These are phyloP conservation scores for Skeletonema grethae DNA, from an alignment of 108 stramenopile genomes.

Conservation along the genomic window DNA sequence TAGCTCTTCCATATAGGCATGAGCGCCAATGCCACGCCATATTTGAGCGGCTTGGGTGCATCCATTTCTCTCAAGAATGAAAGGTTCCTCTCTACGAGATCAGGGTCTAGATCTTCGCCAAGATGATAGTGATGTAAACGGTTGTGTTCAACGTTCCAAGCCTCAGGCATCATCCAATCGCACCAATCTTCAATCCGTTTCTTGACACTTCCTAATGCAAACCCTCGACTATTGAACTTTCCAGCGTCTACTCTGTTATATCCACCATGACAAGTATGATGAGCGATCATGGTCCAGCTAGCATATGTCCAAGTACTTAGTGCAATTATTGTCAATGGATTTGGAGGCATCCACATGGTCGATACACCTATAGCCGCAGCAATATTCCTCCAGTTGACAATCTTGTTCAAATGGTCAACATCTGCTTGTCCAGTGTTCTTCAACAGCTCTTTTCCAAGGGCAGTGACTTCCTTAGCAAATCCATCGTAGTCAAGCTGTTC, in stretches of 20 bases:
- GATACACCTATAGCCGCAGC: slow-evolving; percentile 29
- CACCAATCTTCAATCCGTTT: slow-evolving; percentile 71
- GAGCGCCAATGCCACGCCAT: slow-evolving; percentile 36
- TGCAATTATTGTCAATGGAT: slow-evolving; percentile 60
- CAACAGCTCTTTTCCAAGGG: slow-evolving; percentile 51
- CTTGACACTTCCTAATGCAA: slow-evolving; percentile 61
- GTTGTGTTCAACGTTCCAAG: slow-evolving; percentile 82
- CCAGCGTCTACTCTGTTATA: slow-evolving; percentile 68
- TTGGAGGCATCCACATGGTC: slow-evolving; percentile 55
- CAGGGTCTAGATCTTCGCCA: slow-evolving; percentile 63
- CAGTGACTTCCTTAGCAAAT: slow-evolving; percentile 60
- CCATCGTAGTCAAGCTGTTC: slow-evolving; percentile 57
- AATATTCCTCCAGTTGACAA: slow-evolving; percentile 57
- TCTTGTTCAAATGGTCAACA: slow-evolving; percentile 63
- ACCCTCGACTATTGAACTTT: slow-evolving; percentile 63
- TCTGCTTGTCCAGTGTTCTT: slow-evolving; percentile 48
- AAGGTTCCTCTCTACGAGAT: slow-evolving; percentile 68
- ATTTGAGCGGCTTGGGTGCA: slow-evolving; percentile 52
- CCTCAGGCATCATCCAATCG: slow-evolving; percentile 87
- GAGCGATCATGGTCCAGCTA: slow-evolving; percentile 81
- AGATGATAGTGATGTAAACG: slow-evolving; percentile 74
- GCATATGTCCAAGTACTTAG: slow-evolving; percentile 64
- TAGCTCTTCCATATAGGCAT: slow-evolving; percentile 70
- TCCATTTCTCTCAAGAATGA: slow-evolving; percentile 41
- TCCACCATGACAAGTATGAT: slow-evolving; percentile 79